A percentile compares a stretch with the other conserved stretches of the same genome.
These are phyloP conservation scores for Aureobasidium zeae DNA, from an alignment of 2,329 filamentous ascomycete species.

Conservation along the genomic window DNA sequence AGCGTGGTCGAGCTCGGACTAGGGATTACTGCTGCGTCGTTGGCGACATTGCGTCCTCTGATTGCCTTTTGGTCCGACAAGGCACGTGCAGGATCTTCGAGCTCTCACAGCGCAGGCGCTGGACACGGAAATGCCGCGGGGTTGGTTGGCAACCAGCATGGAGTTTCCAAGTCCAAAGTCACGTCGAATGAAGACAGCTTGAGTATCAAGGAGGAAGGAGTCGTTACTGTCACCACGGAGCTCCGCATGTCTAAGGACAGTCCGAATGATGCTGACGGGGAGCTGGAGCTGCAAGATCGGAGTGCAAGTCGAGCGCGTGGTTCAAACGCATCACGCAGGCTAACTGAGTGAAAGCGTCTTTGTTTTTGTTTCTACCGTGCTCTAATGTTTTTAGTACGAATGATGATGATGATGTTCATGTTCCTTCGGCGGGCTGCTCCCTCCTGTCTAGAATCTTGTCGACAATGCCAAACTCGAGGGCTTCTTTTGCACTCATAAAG, in stretches of 20 bases:
- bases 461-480: constrained; percentile 79
- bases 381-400: too few species aligned
- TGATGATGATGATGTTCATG: background rate
- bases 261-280: too few species aligned
- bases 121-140: background rate
- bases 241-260: too few species aligned
- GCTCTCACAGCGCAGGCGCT: background rate
- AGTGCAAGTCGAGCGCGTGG: too few species aligned
- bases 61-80: constrained; percentile 21
- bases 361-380: too few species aligned
- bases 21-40: constrained; percentile 27
- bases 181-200: background rate
- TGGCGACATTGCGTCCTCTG: constrained; percentile 28
- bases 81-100: constrained; percentile 1
- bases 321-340: too few species aligned
- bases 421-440: constrained; percentile 22
- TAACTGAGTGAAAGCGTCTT: too few species aligned
- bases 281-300: too few species aligned
- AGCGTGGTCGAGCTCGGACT: constrained; percentile 28
- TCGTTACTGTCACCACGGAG: constrained; percentile 9
- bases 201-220: constrained; percentile 6
- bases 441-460: constrained; percentile 74
- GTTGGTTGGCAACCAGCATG: background rate
- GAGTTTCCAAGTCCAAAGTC: constrained; percentile 1
- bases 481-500: constrained; percentile 83